Conservation (phyloP, 2,329 filamentous ascomycete genomes). For the Neofusicoccum parvum region DNA sequence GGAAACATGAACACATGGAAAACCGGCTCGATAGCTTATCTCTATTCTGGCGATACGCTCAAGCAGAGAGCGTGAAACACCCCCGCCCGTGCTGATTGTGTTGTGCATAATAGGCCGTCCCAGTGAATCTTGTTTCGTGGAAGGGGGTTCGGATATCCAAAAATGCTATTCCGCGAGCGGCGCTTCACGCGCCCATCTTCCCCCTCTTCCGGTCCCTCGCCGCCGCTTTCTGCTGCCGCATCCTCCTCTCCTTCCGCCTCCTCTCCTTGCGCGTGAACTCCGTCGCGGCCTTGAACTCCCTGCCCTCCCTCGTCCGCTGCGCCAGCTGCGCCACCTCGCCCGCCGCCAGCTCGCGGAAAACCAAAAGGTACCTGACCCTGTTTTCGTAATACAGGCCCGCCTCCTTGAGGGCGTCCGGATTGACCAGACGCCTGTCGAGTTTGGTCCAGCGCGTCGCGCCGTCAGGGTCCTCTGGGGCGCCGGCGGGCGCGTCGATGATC, state of each 20-base stretch:
- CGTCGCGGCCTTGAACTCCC: conserved; percentile 17
- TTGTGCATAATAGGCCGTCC: too few species aligned
- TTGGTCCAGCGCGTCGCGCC: conserved; percentile 25
- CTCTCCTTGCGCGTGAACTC: neutral
- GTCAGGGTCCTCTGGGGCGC: neutral
- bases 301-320: conserved; percentile 26
- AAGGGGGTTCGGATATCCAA: too few species aligned
- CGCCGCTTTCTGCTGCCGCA: neutral
- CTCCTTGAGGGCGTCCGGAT: conserved; percentile 26
- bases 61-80: too few species aligned
- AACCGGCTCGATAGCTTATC: too few species aligned
- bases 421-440: conserved; percentile 28
- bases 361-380: conserved; percentile 24
- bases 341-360: conserved; percentile 25
- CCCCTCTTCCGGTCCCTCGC: conserved; percentile 9
- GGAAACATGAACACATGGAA: too few species aligned
- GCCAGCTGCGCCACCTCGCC: conserved; percentile 27
- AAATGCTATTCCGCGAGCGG: too few species aligned
- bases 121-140: too few species aligned
- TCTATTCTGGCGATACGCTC: too few species aligned
- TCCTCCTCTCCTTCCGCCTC: neutral
- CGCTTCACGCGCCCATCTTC: too few species aligned
- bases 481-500: neutral
- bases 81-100: too few species aligned
- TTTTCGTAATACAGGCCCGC: conserved; percentile 27